Conservation (phyloP, 2,329 filamentous ascomycete genomes). For the Dactylellina cionopaga region DNA sequence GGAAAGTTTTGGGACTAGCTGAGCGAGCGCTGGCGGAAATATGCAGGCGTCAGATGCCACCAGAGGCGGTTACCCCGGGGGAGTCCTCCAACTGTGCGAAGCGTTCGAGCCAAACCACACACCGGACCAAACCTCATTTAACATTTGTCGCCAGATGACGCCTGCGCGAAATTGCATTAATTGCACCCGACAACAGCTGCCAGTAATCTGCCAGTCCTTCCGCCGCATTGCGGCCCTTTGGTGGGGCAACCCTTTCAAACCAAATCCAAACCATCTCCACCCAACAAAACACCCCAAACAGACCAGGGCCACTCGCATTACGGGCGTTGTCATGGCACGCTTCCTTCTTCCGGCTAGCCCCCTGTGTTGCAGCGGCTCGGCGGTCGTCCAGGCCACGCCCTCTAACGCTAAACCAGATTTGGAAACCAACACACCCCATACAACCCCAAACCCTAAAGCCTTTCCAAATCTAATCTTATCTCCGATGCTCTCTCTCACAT, state of each 20-base stretch:
- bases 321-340: constrained; percentile 51
- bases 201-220: too few relatives aligned
- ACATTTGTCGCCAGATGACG: constrained; percentile 13
- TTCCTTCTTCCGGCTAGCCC: constrained; percentile 15
- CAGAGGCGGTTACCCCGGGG: constrained; percentile 42
- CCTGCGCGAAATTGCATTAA: background rate
- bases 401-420: background rate
- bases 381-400: constrained; percentile 15
- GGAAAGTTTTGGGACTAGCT: constrained; percentile 4
- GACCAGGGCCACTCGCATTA: too few relatives aligned
- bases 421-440: too few relatives aligned
- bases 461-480: too few relatives aligned
- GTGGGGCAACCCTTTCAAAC: too few relatives aligned
- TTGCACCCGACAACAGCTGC: background rate
- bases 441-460: too few relatives aligned
- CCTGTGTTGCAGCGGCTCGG: constrained; percentile 13
- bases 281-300: constrained; percentile 29
- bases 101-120: too few relatives aligned
- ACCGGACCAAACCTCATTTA: background rate
- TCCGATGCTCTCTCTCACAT: background rate
- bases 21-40: constrained; percentile 44
- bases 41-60: constrained; percentile 31
- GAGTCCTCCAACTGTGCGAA: too few relatives aligned
- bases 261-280: too few relatives aligned
- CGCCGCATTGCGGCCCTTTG: background rate